Evolutionary conservation across 345 rosid genomes (phyloP).

Genomic region (Sonneratia alba): DNA sequence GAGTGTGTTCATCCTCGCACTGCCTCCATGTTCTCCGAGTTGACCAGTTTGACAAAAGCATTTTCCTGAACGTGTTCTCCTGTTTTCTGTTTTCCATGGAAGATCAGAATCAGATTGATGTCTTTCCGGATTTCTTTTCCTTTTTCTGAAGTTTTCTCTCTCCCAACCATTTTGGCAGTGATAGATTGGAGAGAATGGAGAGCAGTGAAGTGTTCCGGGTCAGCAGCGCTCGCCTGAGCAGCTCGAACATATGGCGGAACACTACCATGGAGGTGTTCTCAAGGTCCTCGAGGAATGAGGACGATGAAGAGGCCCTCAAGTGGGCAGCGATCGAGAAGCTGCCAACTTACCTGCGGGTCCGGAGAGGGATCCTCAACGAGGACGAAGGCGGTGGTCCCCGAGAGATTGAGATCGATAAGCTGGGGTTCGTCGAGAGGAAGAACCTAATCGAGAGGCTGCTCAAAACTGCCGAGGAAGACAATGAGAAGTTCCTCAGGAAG

Average conservation of each 20-base stretch:
- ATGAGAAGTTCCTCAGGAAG: slow-evolving; percentile 73
- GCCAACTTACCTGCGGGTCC: slow-evolving; percentile 58
- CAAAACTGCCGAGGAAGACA: slow-evolving; percentile 68
- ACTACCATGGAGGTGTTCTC: slow-evolving; percentile 34
- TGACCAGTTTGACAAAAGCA: not conserved
- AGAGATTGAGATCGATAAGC: slow-evolving; percentile 55
- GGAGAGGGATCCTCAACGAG: slow-evolving; percentile 58
- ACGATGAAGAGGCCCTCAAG: slow-evolving; percentile 68
- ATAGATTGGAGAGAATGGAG: slow-evolving; percentile 18
- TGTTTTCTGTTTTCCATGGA: not conserved
- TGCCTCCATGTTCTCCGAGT: not conserved
- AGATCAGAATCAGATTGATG: not conserved
- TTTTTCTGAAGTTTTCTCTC: not conserved
- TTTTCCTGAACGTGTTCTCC: not conserved
- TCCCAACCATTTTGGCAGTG: not conserved
- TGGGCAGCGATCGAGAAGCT: slow-evolving; percentile 93
- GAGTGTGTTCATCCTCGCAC: not conserved
- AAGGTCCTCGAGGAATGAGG: slow-evolving; percentile 37
- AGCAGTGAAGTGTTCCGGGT: slow-evolving; percentile 19
- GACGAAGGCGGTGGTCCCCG: slow-evolving; percentile 30
- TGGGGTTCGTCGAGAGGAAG: slow-evolving; percentile 62
- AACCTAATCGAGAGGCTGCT: slow-evolving; percentile 63
- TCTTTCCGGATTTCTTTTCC: not conserved
- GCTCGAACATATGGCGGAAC: slow-evolving; percentile 37
- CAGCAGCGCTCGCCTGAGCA: slow-evolving; percentile 31